These are phyloP conservation scores for Straminergon stramineum DNA, from an alignment of 225 moss, liverwort and hornwort genomes.

Conservation along the genomic window DNA sequence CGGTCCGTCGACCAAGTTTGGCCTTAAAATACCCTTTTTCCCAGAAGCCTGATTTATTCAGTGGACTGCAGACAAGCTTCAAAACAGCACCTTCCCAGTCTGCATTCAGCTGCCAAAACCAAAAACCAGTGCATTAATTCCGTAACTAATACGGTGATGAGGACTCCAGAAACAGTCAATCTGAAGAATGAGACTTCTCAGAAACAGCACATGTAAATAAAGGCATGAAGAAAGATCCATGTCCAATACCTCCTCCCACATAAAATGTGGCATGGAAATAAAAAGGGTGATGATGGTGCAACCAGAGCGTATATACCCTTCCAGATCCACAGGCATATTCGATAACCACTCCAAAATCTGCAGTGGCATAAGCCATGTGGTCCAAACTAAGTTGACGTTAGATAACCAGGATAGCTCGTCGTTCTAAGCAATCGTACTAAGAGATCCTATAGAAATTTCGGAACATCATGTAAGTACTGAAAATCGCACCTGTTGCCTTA, in stretches of 20 bases:
- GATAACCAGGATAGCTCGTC: not conserved
- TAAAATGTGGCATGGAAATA: constrained; percentile 70
- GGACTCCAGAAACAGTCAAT: not conserved
- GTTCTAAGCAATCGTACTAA: not conserved
- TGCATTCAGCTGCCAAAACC: constrained; percentile 51
- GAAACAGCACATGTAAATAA: not conserved
- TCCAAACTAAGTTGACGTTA: not conserved
- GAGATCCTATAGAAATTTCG: not conserved
- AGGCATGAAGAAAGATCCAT: not conserved
- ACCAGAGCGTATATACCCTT: constrained; percentile 97
- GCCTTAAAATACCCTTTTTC: constrained; percentile 65
- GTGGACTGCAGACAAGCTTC: constrained; percentile 58
- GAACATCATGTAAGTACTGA: not conserved
- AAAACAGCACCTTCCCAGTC: constrained; percentile 74
- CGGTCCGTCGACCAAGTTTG: constrained; percentile 52
- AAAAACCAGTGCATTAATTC: not conserved
- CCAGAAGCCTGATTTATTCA: constrained; percentile 57
- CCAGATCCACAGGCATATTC: constrained; percentile 96
- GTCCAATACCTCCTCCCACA: constrained; percentile 64
- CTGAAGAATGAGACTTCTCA: not conserved
- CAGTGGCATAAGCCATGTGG: not conserved
- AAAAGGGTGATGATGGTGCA: constrained; percentile 94
- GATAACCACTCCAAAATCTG: constrained; percentile 94
- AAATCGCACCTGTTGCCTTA: constrained; percentile 73
- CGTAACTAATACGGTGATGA: not conserved